These are phyloP conservation scores for Naganishia liquefaciens DNA, from an alignment of 1,284 basidiomycete genomes.

Conservation along the genomic window DNA sequence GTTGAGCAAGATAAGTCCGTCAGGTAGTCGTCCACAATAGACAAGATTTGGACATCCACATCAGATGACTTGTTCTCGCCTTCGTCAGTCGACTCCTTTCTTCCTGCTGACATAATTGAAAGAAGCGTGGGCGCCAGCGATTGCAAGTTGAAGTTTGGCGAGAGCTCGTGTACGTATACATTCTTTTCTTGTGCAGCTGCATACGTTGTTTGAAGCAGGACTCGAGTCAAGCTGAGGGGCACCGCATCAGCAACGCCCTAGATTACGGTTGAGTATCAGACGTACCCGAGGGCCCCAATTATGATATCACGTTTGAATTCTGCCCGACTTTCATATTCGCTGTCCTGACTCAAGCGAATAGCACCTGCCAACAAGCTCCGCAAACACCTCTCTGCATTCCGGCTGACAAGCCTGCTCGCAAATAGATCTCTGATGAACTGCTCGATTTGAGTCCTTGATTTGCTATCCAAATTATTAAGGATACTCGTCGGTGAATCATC, in stretches of 20 bases:
- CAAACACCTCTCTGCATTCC: constrained; percentile 30
- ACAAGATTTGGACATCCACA: constrained; percentile 49
- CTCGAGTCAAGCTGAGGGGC: constrained; percentile 18
- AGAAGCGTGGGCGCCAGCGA: constrained; percentile 44
- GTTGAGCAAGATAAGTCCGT: constrained; percentile 30
- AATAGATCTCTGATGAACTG: constrained; percentile 28
- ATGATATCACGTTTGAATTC: constrained; percentile 23
- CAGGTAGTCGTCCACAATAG: constrained; percentile 46
- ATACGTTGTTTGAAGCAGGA: constrained; percentile 29
- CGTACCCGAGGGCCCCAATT: constrained; percentile 2
- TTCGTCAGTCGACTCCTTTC: constrained; percentile 36
- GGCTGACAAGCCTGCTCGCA: constrained; percentile 27
- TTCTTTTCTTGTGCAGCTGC: constrained; percentile 12
- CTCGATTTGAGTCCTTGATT: constrained; percentile 19
- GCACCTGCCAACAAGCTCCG: constrained; percentile 28
- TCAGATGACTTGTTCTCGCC: constrained; percentile 39
- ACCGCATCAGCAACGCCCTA: background rate
- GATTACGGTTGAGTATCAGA: background rate
- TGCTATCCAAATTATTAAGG: constrained; percentile 19
- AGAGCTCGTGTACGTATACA: constrained; percentile 21
- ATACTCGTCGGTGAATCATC: constrained; percentile 4
- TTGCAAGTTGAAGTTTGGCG: constrained; percentile 37
- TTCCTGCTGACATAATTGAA: constrained; percentile 40
- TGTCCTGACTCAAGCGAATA: background rate
- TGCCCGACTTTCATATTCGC: constrained; percentile 5